Evolutionary conservation across 805 yeast species (phyloP), one percentile per base, ranked within the genome.

Genomic region (Cyberlindnera galapagoensis): DNA sequence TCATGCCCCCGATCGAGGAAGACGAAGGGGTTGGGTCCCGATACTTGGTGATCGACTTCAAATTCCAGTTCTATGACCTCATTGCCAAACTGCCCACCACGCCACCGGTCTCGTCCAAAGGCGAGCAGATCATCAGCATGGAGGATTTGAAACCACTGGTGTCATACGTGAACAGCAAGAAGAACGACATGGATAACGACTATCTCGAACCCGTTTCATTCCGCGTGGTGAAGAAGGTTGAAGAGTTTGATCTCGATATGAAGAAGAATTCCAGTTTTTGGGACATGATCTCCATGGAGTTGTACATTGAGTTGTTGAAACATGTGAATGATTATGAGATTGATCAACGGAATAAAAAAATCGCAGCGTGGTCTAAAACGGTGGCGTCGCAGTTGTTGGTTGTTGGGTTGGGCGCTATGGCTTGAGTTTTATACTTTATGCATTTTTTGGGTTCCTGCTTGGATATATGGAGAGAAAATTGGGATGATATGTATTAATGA

Each of bases 31-130:
- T 46, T 11, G 39, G 36, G 10, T 39, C 52, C 6, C 68, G 68
- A 46, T 83, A 83, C 49, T 74, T 80, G 21, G 74, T 82, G 18
- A 65, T 82, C 36, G 84, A 81, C 51, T 65, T 78, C 41, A 79
- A 73, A 41, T 65, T 82, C 18, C 74, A 73, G 35, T 76, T 82
- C 47, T 65, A 63, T 37, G 81, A 81, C 42, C 54, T 80, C 37
- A 74, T 66, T 40, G 85, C 84, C 1, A 59, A 62, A 5, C 52
- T 69, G 26, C 85, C 75, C 4, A 34, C 69, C 0, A 47, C 56
- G 18, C 51, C 68, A 25, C 73, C 85, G 4, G 63, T 62, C 3
- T 55, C 71, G 42, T 69, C 83, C 1, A 67, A 71, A 2, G 68
- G 70, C 0, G 64, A 70, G 20, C 74, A 78, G 11, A 76, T 77